Evolutionary conservation across 352 stramenopile genomes (phyloP).

Genomic region (Phytophthora citrophthora): DNA sequence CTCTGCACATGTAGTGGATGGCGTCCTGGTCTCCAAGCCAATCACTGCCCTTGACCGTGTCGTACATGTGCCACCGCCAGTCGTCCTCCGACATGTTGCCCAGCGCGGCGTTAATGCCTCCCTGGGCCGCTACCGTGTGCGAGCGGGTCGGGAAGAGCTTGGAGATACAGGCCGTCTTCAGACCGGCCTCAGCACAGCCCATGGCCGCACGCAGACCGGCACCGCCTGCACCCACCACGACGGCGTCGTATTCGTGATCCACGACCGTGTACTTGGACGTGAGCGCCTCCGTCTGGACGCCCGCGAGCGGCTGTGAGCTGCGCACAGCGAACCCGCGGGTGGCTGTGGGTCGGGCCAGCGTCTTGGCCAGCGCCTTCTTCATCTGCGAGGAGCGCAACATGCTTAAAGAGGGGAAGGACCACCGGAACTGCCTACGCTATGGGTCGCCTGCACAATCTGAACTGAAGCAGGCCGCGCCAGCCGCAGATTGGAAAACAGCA

Average conservation of each 20-base stretch:
- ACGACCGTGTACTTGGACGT: conserved; percentile 83
- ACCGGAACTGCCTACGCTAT: conserved; percentile 13
- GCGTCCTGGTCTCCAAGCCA: conserved; percentile 98
- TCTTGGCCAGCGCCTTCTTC: conserved; percentile 26
- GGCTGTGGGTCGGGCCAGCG: conserved; percentile 12
- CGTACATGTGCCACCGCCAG: conserved; percentile 97
- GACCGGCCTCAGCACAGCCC: conserved; percentile 92
- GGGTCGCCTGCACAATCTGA: conserved; percentile 14
- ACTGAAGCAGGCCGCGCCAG: conserved; percentile 11
- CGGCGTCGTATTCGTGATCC: conserved; percentile 97
- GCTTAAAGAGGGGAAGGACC: conserved; percentile 15
- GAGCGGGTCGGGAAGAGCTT: conserved; percentile 98
- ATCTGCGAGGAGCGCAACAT: conserved; percentile 38
- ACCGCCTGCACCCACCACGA: conserved; percentile 96
- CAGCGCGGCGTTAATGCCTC: conserved; percentile 97
- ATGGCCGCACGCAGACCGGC: conserved; percentile 94
- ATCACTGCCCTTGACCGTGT: conserved; percentile 97
- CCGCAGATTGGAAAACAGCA: conserved; percentile 1
- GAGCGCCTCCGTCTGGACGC: conserved; percentile 40
- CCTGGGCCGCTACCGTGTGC: conserved; percentile 97
- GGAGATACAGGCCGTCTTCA: conserved; percentile 98
- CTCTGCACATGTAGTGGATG: conserved; percentile 99
- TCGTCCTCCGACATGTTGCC: conserved; percentile 98
- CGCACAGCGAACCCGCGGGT: conserved; percentile 33
- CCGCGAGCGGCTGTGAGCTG: conserved; percentile 30